phyloP scores from a whole-genome alignment of 768 basidiomycete genomes.

The Tylopilus rubrobrunneus region DNA sequence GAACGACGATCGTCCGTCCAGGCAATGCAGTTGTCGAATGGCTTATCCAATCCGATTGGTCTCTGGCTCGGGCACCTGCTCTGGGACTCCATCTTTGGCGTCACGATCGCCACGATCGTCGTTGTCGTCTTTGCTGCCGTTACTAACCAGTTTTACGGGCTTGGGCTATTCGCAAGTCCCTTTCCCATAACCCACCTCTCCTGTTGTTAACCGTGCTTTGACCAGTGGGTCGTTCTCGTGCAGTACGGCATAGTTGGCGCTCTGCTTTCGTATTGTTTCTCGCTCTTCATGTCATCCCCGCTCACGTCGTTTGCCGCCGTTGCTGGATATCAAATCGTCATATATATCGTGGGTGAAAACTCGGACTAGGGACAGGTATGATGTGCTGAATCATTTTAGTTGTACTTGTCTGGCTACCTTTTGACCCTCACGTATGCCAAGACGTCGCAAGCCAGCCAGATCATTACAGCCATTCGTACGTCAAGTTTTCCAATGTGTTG shows the following conservation, averaged over 20 bases:
- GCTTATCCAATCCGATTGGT: conserved; percentile 62
- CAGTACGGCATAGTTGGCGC: conserved; percentile 68
- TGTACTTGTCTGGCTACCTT: conserved; percentile 68
- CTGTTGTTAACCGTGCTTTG: background rate
- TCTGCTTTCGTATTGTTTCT: conserved; percentile 64
- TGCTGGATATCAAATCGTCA: conserved; percentile 69
- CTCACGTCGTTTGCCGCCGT: conserved; percentile 70
- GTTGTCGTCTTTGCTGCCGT: conserved; percentile 55
- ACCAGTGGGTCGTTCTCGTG: conserved; percentile 67
- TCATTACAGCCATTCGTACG: conserved; percentile 60
- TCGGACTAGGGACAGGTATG: background rate
- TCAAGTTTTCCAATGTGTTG: background rate
- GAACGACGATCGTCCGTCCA: conserved; percentile 69
- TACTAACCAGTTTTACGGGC: conserved; percentile 62
- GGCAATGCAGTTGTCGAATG: conserved; percentile 81
- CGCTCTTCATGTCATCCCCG: conserved; percentile 58
- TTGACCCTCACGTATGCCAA: conserved; percentile 71
- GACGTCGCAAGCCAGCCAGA: conserved; percentile 45
- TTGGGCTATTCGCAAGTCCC: conserved; percentile 58
- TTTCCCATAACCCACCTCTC: too few relatives aligned
- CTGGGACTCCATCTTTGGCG: conserved; percentile 61
- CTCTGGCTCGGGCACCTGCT: conserved; percentile 78
- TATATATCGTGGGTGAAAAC: conserved; percentile 56
- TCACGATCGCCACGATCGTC: conserved; percentile 61
- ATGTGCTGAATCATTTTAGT: conserved; percentile 31